Evolutionary conservation across 805 yeast genomes (phyloP), one percentile per base, ranked within the genome.

Genomic region (Groenewaldozyma tartarivorans): DNA sequence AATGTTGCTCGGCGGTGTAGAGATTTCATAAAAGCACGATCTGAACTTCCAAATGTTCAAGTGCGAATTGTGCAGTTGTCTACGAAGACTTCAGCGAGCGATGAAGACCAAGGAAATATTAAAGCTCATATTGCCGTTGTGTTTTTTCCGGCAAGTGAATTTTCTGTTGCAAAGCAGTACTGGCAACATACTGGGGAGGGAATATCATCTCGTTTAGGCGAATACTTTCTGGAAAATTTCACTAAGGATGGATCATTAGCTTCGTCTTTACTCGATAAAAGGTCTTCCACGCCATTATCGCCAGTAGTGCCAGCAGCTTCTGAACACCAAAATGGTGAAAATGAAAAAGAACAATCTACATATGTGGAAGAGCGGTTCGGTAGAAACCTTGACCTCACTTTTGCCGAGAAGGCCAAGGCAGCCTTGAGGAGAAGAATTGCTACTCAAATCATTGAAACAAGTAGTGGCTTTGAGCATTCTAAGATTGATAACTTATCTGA

Each of bases 141-240:
- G n/a, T 79, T 92, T 46, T 83, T 81, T 53, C 84, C 84, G 1
- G 59, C 66, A 1, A 64, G 67, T 2, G 77, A 71, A 44, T 77
- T 68, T 47, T 59, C 74, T 1, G 58, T 82, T 3, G 88, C 92
- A 31, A 87, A 85, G 56, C 77, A 77, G 52, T 92, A 85, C 63
- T 92, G 98, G 98, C 96, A 90, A 59, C 96, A 88, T 55, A 68
- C 95, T 0, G 99, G 99, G 20, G 96, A 90, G 60, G 95, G 96
- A n/a, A 74, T 92, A 20, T 84, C 95, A 13, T 84, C 95, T 27
- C 69, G 97, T 52, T 64, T 79, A 57, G 96, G 87, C 1, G 96
- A 88, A 60, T 92, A 85, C 54, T 77, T 83, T 36, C 61, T 81
- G 44, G 76, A 75, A 45, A 43, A 46, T 24, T 33, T 49, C 22